Base-by-base conservation (phyloP, 176 grass and related monocot genomes). In the Pharus latifolius region DNA sequence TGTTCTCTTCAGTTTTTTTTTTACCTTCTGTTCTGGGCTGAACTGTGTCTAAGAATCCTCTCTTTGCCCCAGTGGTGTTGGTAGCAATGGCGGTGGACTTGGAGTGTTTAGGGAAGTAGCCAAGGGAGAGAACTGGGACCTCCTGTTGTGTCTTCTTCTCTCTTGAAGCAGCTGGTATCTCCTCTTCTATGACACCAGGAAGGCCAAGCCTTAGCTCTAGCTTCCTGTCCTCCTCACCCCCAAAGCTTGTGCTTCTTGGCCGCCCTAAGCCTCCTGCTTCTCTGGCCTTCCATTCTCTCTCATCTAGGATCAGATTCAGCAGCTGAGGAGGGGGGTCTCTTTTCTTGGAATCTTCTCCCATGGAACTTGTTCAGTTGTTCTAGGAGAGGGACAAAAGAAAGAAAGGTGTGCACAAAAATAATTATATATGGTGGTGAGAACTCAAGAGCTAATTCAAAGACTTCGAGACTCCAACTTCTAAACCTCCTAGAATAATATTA, bases 151-250 rank as follows among this genome's bases (percentile, higher is more conserved):
- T 18, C 26, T 25, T 78, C 27, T 68, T 50, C 41, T 55, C 27
- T 66, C 47, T 69, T 47, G 74, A 34, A 20, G 30, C 40, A 10
- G 28, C 42, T 17, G 46, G 12, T 23, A 17, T n/a, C 12, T 82
- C 75, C 70, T 74, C 69, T 61, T 61, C n/a, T 30, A 20, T 7
- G 41, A 77, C 53, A 73, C 96, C 96, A 31, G 96, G 96, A 61
- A 72, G 96, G 2, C 87, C 87, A 28, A 99, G 87, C 73, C 62
- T 99, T 5, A 99, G 71, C 55, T 99, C 96, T 77, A 99, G 76
- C 18, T 91, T 69, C 70, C 46, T 84, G 67, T 95, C 96, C 41
- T 88, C 90, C 16, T 90, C 63, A 27, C 50, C 62, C 14, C 58
- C 62, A 32, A 83, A 77, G 15, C 75, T 29, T 13, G 34, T 52